A percentile compares a stretch with the other conserved stretches of the same genome.
Conservation (phyloP, 192 early-diverging fungal species). For the Haplosporangium gracile region DNA sequence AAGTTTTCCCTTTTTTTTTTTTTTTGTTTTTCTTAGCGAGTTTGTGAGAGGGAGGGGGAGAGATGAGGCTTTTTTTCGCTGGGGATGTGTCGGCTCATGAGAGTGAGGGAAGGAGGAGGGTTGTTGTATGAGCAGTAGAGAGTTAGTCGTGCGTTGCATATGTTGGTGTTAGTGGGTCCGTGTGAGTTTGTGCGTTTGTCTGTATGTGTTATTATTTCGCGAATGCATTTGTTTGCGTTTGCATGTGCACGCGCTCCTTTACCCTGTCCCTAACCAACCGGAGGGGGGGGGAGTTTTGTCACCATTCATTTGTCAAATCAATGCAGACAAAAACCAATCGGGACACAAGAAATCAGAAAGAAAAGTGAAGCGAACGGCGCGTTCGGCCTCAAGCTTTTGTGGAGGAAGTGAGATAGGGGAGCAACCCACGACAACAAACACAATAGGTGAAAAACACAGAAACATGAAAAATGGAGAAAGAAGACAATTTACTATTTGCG, state of each 20-base stretch:
- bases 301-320: neutral
- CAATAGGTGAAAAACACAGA: too few species aligned
- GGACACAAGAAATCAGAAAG: neutral
- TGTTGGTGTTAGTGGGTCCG: too few species aligned
- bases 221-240: too few species aligned
- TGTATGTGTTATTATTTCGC: too few species aligned
- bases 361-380: neutral
- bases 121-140: too few species aligned
- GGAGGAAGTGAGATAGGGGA: neutral
- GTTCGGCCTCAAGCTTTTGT: neutral
- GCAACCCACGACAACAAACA: neutral
- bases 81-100: too few species aligned
- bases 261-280: too few species aligned
- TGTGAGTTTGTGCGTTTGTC: too few species aligned
- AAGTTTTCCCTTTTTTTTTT: slow-evolving; percentile 58
- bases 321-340: neutral
- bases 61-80: neutral
- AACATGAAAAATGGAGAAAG: neutral
- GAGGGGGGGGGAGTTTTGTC: too few species aligned
- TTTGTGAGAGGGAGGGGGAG: neutral
- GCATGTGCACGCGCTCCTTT: too few species aligned
- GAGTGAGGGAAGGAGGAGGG: too few species aligned
- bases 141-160: too few species aligned
- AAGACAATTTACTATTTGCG: neutral
- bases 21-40: neutral